A percentile compares a stretch with the other conserved stretches of the same genome.
Conservation (phyloP, 306 rosid species). For the Medicago ruthenica region DNA sequence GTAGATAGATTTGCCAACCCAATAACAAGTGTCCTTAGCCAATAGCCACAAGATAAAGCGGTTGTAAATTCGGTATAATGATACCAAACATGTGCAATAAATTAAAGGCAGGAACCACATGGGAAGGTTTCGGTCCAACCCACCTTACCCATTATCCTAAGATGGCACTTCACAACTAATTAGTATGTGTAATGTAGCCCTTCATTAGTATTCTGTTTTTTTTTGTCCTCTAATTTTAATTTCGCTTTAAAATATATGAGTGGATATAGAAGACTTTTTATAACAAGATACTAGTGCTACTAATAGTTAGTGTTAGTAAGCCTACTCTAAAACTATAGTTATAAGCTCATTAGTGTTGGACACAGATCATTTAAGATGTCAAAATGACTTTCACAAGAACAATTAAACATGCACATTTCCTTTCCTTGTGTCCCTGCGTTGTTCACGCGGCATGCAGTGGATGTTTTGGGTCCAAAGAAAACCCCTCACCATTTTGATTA, state of each 20-base stretch:
- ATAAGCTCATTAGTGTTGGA: constrained; percentile 7
- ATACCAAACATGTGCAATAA: constrained; percentile 65
- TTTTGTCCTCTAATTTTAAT: constrained; percentile 5
- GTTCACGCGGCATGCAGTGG: constrained; percentile 54
- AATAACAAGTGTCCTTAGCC: constrained; percentile 48
- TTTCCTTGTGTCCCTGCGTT: constrained; percentile 48
- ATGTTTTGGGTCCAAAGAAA: constrained; percentile 34
- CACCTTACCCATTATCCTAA: constrained; percentile 50
- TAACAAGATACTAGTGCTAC: not conserved
- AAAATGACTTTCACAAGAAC: constrained; percentile 18
- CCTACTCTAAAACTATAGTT: constrained; percentile 12
- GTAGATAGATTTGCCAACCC: constrained; percentile 46
- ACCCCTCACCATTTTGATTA: not conserved
- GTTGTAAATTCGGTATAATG: constrained; percentile 52
- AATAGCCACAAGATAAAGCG: constrained; percentile 54
- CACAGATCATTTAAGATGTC: constrained; percentile 47
- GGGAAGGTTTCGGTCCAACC: constrained; percentile 45
- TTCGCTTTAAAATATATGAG: not conserved
- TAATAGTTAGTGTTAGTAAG: not conserved
- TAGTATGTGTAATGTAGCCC: not conserved
- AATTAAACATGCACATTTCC: constrained; percentile 4
- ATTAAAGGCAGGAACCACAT: constrained; percentile 68
- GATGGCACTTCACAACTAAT: constrained; percentile 39
- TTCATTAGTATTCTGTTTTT: constrained; percentile 17
- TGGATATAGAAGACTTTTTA: not conserved